A percentile compares a stretch with the other conserved stretches of the same genome.
These are phyloP conservation scores for Mortierella sp. DNA, from an alignment of 371 early-diverging fungal genomes.

Conservation along the genomic window DNA sequence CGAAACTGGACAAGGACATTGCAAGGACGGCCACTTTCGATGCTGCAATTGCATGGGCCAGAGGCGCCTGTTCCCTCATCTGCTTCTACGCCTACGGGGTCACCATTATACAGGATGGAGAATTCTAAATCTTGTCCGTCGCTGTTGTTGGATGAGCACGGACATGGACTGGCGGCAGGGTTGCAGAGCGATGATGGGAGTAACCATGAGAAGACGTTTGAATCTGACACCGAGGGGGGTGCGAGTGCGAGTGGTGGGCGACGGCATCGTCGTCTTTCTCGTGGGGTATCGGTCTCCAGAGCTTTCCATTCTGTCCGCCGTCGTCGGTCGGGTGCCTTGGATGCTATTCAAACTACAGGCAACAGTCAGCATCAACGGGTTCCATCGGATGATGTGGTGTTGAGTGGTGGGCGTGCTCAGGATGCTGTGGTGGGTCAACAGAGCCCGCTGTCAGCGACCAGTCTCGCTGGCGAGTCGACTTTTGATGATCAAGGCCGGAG, in stretches of 20 bases:
- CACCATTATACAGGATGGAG: conserved; percentile 12
- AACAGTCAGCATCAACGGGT: background rate
- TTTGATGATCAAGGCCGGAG: background rate
- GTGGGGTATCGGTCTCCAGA: background rate
- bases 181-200: background rate
- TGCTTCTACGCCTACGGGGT: background rate
- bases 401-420: background rate
- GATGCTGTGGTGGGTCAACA: background rate
- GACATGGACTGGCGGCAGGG: background rate
- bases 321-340: background rate
- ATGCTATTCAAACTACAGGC: background rate
- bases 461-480: background rate
- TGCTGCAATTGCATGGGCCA: conserved; percentile 22
- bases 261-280: background rate
- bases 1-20: conserved; percentile 18
- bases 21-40: conserved; percentile 25
- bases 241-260: background rate
- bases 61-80: background rate
- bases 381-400: background rate
- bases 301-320: conserved; percentile 9
- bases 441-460: background rate
- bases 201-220: background rate
- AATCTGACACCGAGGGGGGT: background rate
- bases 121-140: conserved; percentile 31
- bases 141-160: conserved; percentile 1